Base-by-base conservation (phyloP, 2,329 filamentous ascomycete genomes). In the Aureobasidium sp. region DNA sequence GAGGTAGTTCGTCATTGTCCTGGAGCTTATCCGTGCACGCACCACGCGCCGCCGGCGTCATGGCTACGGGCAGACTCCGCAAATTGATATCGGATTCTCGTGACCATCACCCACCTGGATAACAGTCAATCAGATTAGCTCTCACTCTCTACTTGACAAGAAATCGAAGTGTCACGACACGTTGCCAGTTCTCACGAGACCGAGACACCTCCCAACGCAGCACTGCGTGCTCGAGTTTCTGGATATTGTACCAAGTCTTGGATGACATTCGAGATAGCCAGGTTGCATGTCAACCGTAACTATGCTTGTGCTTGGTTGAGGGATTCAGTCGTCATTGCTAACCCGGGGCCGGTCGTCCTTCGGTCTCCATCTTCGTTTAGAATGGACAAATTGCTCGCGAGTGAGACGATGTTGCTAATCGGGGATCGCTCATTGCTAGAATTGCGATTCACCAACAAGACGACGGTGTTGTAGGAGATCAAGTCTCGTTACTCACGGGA, bases 301-400 rank as follows among this genome's bases (percentile, higher is more conserved):
- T n/a, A 27, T 43, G 51, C 35, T 19, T 19, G 38, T 23, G 37
- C n/a, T 43, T 31, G n/a, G 37, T 29, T 23, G 29, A 55, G 51
- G 17, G 19, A 19, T 19, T 43, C n/a, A 5, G 4, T 55, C 38
- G 51, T 43, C 51, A 55, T 55, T 43, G 19, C n/a, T 17, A 43
- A 17, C 51, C 37, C 25, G 51, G 37, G 38, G 11, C 51, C 51
- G 51, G 51, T 42, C 37, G 37, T 55, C 37, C 51, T 55, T 55
- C 51, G 51, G 51, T 42, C 37, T 23, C 51, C 51, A 33, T 29
- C 5, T 10, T 15, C 2, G 11, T 31, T 29, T 33, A 6, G 27
- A 23, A 11, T 25, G 11, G 27, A 55, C 9, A 43, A 10, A 31
- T 43, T 55, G 38, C 51, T 55, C 38, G 38, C 51, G 38, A 42